phyloP scores from a whole-genome alignment of 495 filamentous ascomycete genomes.

The Bathelium albidoporum region DNA sequence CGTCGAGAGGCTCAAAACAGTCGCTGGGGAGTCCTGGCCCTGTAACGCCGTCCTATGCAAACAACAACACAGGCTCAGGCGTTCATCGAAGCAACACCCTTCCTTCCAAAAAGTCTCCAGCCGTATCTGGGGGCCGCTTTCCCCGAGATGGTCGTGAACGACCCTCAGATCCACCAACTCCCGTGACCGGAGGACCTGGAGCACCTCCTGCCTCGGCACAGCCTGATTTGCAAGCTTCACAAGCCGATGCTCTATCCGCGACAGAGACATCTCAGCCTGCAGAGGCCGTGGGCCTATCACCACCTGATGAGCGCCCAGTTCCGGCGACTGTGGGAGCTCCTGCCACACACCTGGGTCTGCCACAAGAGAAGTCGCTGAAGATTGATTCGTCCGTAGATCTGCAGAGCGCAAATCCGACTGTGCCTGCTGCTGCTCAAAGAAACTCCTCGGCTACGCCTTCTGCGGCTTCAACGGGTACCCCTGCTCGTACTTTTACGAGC shows the following conservation, averaged over 20 bases:
- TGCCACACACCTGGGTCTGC: background rate
- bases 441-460: slow-evolving; percentile 7
- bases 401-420: background rate
- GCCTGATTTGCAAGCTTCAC: background rate
- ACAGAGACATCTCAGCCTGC: slow-evolving; percentile 5
- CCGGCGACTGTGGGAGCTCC: slow-evolving; percentile 9
- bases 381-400: background rate
- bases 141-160: slow-evolving; percentile 43
- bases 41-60: slow-evolving; percentile 50
- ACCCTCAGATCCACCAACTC: slow-evolving; percentile 31
- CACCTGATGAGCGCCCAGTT: slow-evolving; percentile 21
- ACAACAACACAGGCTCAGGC: slow-evolving; percentile 41
- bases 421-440: background rate
- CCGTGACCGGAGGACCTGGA: slow-evolving; percentile 14
- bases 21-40: slow-evolving; percentile 63
- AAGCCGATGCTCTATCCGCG: background rate
- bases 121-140: slow-evolving; percentile 37
- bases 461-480: slow-evolving; percentile 10
- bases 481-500: slow-evolving; percentile 17
- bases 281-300: slow-evolving; percentile 14
- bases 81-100: slow-evolving; percentile 88
- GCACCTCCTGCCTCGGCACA: background rate
- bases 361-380: background rate
- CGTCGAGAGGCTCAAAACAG: slow-evolving; percentile 56
- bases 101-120: slow-evolving; percentile 84